Percentiles rank a stretch among this genome's conserved stretches.
Conservation (phyloP, 208 protist genomes). For the Crithidia fasciculata region DNA sequence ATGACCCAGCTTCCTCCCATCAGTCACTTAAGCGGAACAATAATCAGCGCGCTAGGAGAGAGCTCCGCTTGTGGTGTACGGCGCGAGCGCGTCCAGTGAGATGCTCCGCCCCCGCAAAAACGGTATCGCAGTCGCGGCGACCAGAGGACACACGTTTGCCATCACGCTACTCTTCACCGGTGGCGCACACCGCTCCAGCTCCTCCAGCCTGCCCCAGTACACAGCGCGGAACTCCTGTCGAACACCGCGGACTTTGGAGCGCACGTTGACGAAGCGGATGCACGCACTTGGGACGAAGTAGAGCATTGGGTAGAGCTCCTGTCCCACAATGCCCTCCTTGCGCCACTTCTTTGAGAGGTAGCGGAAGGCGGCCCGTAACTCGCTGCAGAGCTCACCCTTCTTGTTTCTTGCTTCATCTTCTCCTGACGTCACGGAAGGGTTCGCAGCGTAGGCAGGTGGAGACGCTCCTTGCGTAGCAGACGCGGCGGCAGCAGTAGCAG, state of each 20-base stretch:
- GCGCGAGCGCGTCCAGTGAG: not conserved
- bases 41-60: too few species aligned
- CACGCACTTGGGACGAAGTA: slow-evolving; percentile 16
- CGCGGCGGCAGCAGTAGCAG: not conserved
- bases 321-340: slow-evolving; percentile 38
- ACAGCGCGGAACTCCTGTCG: slow-evolving; percentile 22
- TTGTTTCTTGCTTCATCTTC: slow-evolving; percentile 7
- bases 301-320: slow-evolving; percentile 63
- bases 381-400: slow-evolving; percentile 10
- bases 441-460: not conserved
- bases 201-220: slow-evolving; percentile 37
- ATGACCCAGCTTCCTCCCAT: too few species aligned
- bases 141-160: slow-evolving; percentile 36
- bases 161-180: slow-evolving; percentile 41
- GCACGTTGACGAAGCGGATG: not conserved
- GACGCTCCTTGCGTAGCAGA: not conserved
- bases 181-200: slow-evolving; percentile 27
- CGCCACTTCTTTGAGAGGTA: slow-evolving; percentile 55
- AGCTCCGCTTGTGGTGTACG: too few species aligned
- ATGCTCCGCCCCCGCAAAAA: not conserved
- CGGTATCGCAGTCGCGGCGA: slow-evolving; percentile 18
- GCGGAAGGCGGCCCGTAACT: slow-evolving; percentile 38
- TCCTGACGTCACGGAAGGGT: not conserved
- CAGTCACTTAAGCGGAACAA: too few species aligned
- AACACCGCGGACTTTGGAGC: slow-evolving; percentile 8